Conservation (phyloP, 768 basidiomycete species). For the Russula lepida region DNA sequence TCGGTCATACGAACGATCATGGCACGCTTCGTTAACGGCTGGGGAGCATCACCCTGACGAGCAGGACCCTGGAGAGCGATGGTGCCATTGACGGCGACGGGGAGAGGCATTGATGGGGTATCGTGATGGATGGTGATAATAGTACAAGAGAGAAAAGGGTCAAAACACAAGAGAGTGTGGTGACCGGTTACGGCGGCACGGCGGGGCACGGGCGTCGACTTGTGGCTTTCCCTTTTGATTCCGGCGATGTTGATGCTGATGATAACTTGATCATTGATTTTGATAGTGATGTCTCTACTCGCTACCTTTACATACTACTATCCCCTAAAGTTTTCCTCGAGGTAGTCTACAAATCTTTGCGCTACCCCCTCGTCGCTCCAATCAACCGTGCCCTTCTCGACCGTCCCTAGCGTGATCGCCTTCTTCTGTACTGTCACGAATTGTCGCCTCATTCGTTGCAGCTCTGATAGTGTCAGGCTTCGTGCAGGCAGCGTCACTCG, state of each 20-base stretch:
- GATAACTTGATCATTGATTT: neutral
- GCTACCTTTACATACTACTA: neutral
- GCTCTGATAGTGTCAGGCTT: slow-evolving; percentile 71
- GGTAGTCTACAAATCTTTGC: slow-evolving; percentile 59
- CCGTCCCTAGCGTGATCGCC: slow-evolving; percentile 75
- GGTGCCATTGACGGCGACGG: slow-evolving; percentile 34
- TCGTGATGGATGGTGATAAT: slow-evolving; percentile 5
- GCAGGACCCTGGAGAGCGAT: slow-evolving; percentile 54
- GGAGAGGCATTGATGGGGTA: slow-evolving; percentile 51
- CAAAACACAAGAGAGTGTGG: neutral
- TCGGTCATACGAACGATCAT: slow-evolving; percentile 70
- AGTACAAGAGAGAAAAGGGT: neutral
- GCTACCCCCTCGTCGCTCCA: slow-evolving; percentile 69
- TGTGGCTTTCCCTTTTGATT: neutral
- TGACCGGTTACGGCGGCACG: neutral
- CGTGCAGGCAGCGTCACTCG: slow-evolving; percentile 58
- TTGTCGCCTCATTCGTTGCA: slow-evolving; percentile 85
- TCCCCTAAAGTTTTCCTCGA: slow-evolving; percentile 58
- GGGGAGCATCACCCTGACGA: slow-evolving; percentile 44
- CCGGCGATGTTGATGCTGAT: neutral
- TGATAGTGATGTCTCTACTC: too few species aligned
- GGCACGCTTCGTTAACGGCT: slow-evolving; percentile 59
- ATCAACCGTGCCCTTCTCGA: slow-evolving; percentile 66
- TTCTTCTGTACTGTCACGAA: slow-evolving; percentile 88
- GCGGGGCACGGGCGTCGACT: neutral